Percentiles rank a stretch among this genome's conserved stretches.
These are phyloP conservation scores for Phytopythium delawarense DNA, from an alignment of 352 stramenopile genomes.

Conservation along the genomic window DNA sequence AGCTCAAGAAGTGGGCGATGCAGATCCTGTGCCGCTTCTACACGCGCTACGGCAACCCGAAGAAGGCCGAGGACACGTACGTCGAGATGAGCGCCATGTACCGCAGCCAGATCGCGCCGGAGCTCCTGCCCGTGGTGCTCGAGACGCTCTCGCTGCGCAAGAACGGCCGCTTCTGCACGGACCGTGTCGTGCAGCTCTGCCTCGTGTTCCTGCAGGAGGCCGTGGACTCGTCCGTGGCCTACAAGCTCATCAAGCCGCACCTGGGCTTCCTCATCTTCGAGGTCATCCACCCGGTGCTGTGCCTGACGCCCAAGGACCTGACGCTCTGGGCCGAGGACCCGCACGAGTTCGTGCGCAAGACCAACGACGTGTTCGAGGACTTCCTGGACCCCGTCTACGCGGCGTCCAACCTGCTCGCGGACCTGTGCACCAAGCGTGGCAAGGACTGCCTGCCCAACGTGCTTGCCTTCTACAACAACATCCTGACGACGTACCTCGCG, in stretches of 20 bases:
- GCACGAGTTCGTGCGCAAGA: constrained; percentile 97
- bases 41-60: constrained; percentile 95
- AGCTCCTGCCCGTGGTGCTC: constrained; percentile 70
- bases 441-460: constrained; percentile 94
- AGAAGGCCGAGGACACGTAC: constrained; percentile 89
- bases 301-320: constrained; percentile 92
- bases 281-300: constrained; percentile 95
- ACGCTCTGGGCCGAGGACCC: constrained; percentile 95
- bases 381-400: constrained; percentile 95
- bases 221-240: constrained; percentile 94
- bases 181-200: constrained; percentile 94
- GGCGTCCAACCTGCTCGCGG: constrained; percentile 91
- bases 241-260: constrained; percentile 98
- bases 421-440: constrained; percentile 93
- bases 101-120: constrained; percentile 89
- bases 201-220: constrained; percentile 93
- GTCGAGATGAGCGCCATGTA: constrained; percentile 93
- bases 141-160: constrained; percentile 93
- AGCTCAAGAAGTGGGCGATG: constrained; percentile 98
- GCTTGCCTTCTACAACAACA: constrained; percentile 90
- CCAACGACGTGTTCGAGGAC: constrained; percentile 96
- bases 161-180: constrained; percentile 94
- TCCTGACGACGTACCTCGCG: constrained; percentile 88
- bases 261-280: constrained; percentile 97
- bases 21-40: constrained; percentile 97